Conservation (phyloP, 306 rosid species). For the Ochetophila trinervis region DNA sequence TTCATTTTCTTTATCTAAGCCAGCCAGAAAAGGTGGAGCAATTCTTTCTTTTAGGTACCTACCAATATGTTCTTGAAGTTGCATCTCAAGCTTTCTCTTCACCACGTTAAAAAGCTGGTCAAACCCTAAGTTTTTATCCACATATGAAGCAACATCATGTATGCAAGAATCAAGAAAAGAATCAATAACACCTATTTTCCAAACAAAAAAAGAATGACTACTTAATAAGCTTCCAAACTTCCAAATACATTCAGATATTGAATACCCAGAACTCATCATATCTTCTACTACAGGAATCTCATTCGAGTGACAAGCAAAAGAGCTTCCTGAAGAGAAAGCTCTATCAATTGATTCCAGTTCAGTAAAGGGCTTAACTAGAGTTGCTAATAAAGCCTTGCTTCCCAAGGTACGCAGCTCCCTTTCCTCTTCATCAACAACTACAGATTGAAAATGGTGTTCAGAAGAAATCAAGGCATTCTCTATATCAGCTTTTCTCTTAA, state of each 20-base stretch:
- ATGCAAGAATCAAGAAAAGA: conserved; percentile 83
- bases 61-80: conserved; percentile 67
- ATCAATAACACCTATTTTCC: conserved; percentile 81
- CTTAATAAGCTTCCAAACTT: conserved; percentile 63
- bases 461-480: conserved; percentile 64
- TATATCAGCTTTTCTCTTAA: conserved; percentile 82
- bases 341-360: conserved; percentile 74
- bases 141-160: conserved; percentile 75
- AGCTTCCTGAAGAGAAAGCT: conserved; percentile 48
- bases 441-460: conserved; percentile 62
- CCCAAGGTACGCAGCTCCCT: conserved; percentile 45
- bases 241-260: conserved; percentile 74
- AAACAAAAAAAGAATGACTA: conserved; percentile 75
- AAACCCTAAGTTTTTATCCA: conserved; percentile 87
- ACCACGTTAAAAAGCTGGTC: conserved; percentile 73
- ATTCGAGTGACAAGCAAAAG: conserved; percentile 39
- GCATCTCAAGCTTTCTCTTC: conserved; percentile 82
- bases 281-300: conserved; percentile 49
- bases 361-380: conserved; percentile 68
- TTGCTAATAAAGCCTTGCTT: conserved; percentile 57
- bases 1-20: conserved; percentile 73
- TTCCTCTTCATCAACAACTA: conserved; percentile 53
- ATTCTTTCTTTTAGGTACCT: conserved; percentile 70
- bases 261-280: conserved; percentile 70
- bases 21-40: conserved; percentile 63